These are phyloP conservation scores for Angophora floribunda DNA, from an alignment of 345 rosid species.

Conservation along the genomic window DNA sequence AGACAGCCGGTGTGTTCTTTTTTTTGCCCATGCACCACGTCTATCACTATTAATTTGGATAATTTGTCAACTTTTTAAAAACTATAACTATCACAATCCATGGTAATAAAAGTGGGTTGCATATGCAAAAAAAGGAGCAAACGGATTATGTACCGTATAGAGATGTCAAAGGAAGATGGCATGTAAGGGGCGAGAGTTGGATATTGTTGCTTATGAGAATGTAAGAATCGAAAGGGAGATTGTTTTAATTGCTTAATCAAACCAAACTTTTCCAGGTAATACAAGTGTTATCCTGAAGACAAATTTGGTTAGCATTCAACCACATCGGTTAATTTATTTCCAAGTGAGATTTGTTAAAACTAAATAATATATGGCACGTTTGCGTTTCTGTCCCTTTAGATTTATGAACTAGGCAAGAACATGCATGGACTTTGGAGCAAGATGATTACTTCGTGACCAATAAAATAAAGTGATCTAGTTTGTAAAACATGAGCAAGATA, in stretches of 20 bases:
- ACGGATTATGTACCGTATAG: too few relatives aligned
- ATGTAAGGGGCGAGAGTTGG: background rate
- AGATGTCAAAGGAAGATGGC: background rate
- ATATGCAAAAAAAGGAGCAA: background rate
- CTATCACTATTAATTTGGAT: background rate
- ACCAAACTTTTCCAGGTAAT: background rate
- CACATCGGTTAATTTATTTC: background rate
- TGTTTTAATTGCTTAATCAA: background rate
- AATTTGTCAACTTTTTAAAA: background rate
- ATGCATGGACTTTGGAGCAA: background rate
- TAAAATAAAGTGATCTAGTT: background rate
- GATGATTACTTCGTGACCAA: background rate
- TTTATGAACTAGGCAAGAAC: background rate
- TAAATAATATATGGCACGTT: rapidly evolving
- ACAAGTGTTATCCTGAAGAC: background rate
- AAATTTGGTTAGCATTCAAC: background rate
- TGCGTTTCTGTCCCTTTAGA: background rate
- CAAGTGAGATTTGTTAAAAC: background rate
- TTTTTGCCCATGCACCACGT: background rate
- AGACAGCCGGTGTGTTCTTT: background rate
- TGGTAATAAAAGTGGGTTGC: background rate
- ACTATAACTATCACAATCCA: background rate
- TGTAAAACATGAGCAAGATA: background rate
- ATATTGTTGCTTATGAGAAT: background rate
- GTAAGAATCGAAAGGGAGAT: background rate